Percentiles rank a stretch among this genome's conserved stretches.
Evolutionary conservation across 169 alveolate genomes (phyloP).

Genomic region (Plasmodium cynomolgi): DNA sequence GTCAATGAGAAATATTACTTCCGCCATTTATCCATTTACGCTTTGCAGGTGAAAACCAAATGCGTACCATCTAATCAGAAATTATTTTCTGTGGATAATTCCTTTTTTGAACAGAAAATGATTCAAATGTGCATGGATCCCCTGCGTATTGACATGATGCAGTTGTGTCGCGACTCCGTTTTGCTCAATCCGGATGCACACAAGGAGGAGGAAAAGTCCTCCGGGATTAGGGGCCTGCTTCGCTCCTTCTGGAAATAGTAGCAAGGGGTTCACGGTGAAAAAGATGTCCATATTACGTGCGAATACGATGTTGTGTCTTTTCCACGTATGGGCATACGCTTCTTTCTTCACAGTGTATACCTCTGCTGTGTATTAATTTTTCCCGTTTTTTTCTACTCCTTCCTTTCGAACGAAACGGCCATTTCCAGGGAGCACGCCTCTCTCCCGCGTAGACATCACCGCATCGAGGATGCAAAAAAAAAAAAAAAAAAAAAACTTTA

Average conservation of each 20-base stretch:
- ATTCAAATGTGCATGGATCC: constrained; percentile 23
- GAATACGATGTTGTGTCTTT: not conserved
- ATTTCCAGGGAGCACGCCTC: not conserved
- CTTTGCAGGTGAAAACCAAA: constrained; percentile 59
- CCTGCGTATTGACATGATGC: constrained; percentile 26
- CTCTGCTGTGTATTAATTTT: not conserved
- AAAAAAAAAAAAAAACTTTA: not conserved
- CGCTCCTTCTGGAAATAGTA: constrained; percentile 49
- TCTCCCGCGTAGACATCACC: not conserved
- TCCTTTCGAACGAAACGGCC: not conserved
- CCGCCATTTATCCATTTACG: constrained; percentile 50
- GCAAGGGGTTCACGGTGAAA: not conserved
- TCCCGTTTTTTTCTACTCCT: not conserved
- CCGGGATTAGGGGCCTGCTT: constrained; percentile 26
- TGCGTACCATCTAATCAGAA: not conserved
- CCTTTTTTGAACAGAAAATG: constrained; percentile 41
- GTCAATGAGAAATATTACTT: constrained; percentile 42
- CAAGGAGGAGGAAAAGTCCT: constrained; percentile 9
- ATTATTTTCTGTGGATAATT: constrained; percentile 28
- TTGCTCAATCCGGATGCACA: constrained; percentile 8
- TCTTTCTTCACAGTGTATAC: not conserved
- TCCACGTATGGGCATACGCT: not conserved
- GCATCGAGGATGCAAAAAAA: not conserved
- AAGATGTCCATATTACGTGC: not conserved
- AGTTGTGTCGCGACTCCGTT: constrained; percentile 10